Evolutionary conservation across 768 basidiomycete genomes (phyloP).

Genomic region (Leucocoprinus leucothites): DNA sequence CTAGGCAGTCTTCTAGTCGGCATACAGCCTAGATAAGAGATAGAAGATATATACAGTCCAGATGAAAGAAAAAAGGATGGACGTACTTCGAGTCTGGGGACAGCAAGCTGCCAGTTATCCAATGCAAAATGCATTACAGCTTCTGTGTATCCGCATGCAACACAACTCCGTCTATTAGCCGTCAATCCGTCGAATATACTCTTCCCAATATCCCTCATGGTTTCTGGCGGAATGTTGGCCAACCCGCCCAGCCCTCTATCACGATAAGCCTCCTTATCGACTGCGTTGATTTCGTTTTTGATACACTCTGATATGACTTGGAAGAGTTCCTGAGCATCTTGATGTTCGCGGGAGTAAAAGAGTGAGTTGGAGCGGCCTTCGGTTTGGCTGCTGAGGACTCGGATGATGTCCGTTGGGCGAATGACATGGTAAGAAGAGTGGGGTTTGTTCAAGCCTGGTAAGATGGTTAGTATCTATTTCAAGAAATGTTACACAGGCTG

Average conservation of each 20-base stretch:
- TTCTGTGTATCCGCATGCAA: conserved; percentile 89
- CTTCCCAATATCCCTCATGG: conserved; percentile 35
- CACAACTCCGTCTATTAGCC: conserved; percentile 85
- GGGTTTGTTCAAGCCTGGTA: conserved; percentile 65
- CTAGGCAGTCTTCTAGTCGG: conserved; percentile 77
- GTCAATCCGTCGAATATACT: conserved; percentile 89
- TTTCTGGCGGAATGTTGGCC: conserved; percentile 18
- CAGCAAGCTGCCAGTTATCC: conserved; percentile 78
- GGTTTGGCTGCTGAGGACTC: conserved; percentile 57
- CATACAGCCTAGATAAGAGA: conserved; percentile 48
- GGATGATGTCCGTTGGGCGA: conserved; percentile 70
- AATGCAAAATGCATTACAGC: conserved; percentile 91
- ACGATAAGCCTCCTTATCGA: conserved; percentile 67
- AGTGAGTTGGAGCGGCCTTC: conserved; percentile 56
- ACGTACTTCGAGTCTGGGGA: conserved; percentile 64
- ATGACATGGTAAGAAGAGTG: conserved; percentile 54
- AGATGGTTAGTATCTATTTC: conserved; percentile 3
- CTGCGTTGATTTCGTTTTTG: conserved; percentile 75
- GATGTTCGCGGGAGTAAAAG: conserved; percentile 89
- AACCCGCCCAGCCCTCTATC: conserved; percentile 72
- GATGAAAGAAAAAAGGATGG: conserved; percentile 6
- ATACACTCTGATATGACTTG: conserved; percentile 88
- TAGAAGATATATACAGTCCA: neutral
- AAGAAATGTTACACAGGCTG: conserved; percentile 1
- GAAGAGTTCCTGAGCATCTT: conserved; percentile 98